phyloP scores from a whole-genome alignment of 1,139 yeast genomes.

The Debaryomyces nepalensis region DNA sequence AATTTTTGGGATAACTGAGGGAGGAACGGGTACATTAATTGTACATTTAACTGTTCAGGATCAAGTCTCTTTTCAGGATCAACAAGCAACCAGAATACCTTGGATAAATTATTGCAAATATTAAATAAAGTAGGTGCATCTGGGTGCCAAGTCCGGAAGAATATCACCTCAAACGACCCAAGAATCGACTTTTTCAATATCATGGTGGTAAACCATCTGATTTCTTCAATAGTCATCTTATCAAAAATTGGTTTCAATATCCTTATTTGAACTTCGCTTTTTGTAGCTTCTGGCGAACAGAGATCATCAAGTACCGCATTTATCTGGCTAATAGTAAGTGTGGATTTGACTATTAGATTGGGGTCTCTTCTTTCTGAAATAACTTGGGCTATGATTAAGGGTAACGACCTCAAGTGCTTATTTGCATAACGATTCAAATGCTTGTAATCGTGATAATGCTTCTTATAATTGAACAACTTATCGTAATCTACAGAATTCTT shows the following conservation, averaged over 20 bases:
- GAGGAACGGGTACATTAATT: slow-evolving; percentile 59
- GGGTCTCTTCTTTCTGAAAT: slow-evolving; percentile 50
- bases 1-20: slow-evolving; percentile 74
- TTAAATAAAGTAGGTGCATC: slow-evolving; percentile 70
- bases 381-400: slow-evolving; percentile 50
- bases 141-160: slow-evolving; percentile 77
- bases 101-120: slow-evolving; percentile 67
- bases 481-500: slow-evolving; percentile 40
- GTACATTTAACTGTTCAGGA: slow-evolving; percentile 49
- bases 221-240: slow-evolving; percentile 64
- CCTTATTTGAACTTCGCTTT: slow-evolving; percentile 39
- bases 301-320: slow-evolving; percentile 57
- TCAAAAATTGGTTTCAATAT: slow-evolving; percentile 56
- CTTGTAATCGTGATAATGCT: slow-evolving; percentile 34
- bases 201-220: slow-evolving; percentile 72
- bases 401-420: slow-evolving; percentile 46
- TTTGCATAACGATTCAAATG: slow-evolving; percentile 27
- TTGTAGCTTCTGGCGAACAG: slow-evolving; percentile 36
- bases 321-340: slow-evolving; percentile 58
- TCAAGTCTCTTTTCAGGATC: slow-evolving; percentile 53
- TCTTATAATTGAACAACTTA: slow-evolving; percentile 46
- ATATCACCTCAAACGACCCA: slow-evolving; percentile 62
- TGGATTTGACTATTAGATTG: slow-evolving; percentile 27
- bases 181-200: slow-evolving; percentile 63
- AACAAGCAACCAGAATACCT: slow-evolving; percentile 61